These are phyloP conservation scores for Linnemannia elongata DNA, from an alignment of 192 early-diverging fungal species.

Conservation along the genomic window DNA sequence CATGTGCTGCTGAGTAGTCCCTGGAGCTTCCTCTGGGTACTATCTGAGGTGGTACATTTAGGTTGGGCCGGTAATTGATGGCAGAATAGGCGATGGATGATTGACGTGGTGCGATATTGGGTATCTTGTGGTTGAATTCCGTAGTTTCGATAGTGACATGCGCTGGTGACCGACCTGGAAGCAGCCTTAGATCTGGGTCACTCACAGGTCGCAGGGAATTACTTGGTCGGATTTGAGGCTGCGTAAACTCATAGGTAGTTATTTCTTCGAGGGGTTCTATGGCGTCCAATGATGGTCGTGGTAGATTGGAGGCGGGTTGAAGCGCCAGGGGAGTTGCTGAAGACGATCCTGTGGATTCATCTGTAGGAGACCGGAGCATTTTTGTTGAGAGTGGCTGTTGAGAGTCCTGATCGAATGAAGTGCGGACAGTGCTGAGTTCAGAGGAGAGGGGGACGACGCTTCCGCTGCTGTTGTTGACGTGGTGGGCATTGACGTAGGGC, in stretches of 20 bases:
- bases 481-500: slow-evolving; percentile 11
- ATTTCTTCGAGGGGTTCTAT: slow-evolving; percentile 37
- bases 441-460: slow-evolving; percentile 7
- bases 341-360: slow-evolving; percentile 30
- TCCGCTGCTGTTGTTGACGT: slow-evolving; percentile 24
- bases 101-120: slow-evolving; percentile 42
- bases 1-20: slow-evolving; percentile 44
- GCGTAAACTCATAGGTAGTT: slow-evolving; percentile 1
- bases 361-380: slow-evolving; percentile 20
- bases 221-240: slow-evolving; percentile 3
- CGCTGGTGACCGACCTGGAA: slow-evolving; percentile 22
- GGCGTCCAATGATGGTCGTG: slow-evolving; percentile 34
- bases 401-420: slow-evolving; percentile 39
- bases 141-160: slow-evolving; percentile 44
- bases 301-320: slow-evolving; percentile 20
- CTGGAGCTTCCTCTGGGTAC: slow-evolving; percentile 46
- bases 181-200: slow-evolving; percentile 34
- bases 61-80: slow-evolving; percentile 30
- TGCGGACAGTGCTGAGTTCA: slow-evolving; percentile 22
- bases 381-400: background rate
- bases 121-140: slow-evolving; percentile 44
- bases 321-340: slow-evolving; percentile 37
- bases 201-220: slow-evolving; percentile 36
- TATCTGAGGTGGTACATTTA: slow-evolving; percentile 45
- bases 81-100: slow-evolving; percentile 51